Conservation (phyloP, 2,329 filamentous ascomycete species). For the Stemphylium vesicarium region DNA sequence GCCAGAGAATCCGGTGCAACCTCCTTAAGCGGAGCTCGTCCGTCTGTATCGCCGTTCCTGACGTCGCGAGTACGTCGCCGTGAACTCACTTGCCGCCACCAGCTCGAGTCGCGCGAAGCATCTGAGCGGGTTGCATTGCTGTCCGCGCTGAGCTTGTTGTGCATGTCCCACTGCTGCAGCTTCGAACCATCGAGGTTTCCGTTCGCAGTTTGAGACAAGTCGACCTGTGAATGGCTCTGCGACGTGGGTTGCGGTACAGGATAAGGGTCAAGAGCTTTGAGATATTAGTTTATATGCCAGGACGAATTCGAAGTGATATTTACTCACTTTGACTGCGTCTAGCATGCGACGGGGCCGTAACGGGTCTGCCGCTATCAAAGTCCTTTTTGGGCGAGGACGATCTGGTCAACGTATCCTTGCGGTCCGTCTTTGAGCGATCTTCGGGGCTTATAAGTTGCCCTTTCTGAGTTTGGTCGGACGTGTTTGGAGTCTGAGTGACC, state of each 20-base stretch:
- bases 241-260: constrained; percentile 38
- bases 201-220: constrained; percentile 40
- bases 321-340: constrained; percentile 45
- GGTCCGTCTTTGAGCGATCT: constrained; percentile 28
- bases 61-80: constrained; percentile 35
- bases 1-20: constrained; percentile 23
- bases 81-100: constrained; percentile 46
- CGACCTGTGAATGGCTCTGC: constrained; percentile 45
- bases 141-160: constrained; percentile 47
- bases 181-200: constrained; percentile 43
- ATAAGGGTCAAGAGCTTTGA: constrained; percentile 39
- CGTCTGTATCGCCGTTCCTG: constrained; percentile 40
- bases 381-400: constrained; percentile 38
- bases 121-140: constrained; percentile 39
- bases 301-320: constrained; percentile 21
- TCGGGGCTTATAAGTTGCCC: constrained; percentile 20
- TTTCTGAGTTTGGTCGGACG: constrained; percentile 31
- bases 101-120: constrained; percentile 39
- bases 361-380: constrained; percentile 34
- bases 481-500: constrained; percentile 46
- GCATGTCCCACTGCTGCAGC: constrained; percentile 38
- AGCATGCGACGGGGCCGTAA: constrained; percentile 45
- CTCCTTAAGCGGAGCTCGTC: constrained; percentile 33
- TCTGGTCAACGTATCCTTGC: constrained; percentile 40
- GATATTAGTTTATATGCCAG: constrained; percentile 7